phyloP scores from a whole-genome alignment of 2,329 filamentous ascomycete species.

The Sordariomycetes sp. region DNA sequence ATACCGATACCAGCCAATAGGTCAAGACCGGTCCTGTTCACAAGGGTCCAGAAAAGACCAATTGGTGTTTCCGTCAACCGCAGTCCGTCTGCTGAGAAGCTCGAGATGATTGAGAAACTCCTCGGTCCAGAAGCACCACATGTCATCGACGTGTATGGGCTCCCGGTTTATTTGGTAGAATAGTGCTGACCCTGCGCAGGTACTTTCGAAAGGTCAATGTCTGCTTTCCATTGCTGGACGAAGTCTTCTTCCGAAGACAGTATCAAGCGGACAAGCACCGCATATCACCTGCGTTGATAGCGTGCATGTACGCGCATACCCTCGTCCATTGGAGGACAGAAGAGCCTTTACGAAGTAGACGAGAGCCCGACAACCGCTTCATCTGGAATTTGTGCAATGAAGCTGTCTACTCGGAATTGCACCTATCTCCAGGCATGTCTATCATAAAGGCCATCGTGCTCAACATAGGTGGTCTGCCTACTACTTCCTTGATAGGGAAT shows the following conservation, averaged over 20 bases:
- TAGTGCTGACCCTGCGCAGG: slow-evolving; percentile 15
- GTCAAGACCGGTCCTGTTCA: slow-evolving; percentile 33
- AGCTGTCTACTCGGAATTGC: slow-evolving; percentile 49
- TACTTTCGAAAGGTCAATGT: slow-evolving; percentile 47
- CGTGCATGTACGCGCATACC: slow-evolving; percentile 48
- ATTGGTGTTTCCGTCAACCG: slow-evolving; percentile 27
- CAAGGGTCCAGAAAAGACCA: slow-evolving; percentile 34
- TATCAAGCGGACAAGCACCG: slow-evolving; percentile 33
- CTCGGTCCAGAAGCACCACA: slow-evolving; percentile 43
- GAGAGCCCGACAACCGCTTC: slow-evolving; percentile 48
- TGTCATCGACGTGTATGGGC: slow-evolving; percentile 35
- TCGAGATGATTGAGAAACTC: slow-evolving; percentile 49
- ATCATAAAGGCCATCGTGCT: slow-evolving; percentile 48
- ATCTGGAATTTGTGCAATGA: slow-evolving; percentile 54
- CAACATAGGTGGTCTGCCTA: slow-evolving; percentile 50
- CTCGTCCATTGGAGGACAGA: slow-evolving; percentile 48
- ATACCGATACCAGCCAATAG: slow-evolving; percentile 18
- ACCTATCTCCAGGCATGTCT: slow-evolving; percentile 47
- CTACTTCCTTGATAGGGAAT: slow-evolving; percentile 51
- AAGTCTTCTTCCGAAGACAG: slow-evolving; percentile 39
- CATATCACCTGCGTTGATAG: slow-evolving; percentile 46
- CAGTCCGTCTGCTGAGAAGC: slow-evolving; percentile 32
- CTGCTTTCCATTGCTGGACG: slow-evolving; percentile 54
- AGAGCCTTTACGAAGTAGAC: slow-evolving; percentile 29
- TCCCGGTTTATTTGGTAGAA: not conserved